phyloP scores from a whole-genome alignment of 495 filamentous ascomycete genomes.

The Penicillium longicatenatum region DNA sequence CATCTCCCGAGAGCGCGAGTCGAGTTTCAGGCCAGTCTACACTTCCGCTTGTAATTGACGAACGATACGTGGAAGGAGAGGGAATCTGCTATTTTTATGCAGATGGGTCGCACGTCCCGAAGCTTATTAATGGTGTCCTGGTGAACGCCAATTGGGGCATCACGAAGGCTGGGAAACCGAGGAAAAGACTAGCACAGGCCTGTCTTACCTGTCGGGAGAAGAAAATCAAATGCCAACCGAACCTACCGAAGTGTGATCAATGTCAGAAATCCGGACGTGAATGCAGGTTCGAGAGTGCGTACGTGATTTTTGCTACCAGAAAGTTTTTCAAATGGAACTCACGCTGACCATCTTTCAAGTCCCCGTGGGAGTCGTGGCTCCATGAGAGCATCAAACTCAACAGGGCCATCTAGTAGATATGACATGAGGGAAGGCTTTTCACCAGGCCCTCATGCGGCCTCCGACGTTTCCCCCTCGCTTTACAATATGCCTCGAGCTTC shows the following conservation, averaged over 20 bases:
- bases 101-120: constrained; percentile 80
- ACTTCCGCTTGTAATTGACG: constrained; percentile 51
- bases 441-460: constrained; percentile 18
- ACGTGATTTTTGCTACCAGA: constrained; percentile 44
- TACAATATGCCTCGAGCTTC: constrained; percentile 39
- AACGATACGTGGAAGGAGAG: constrained; percentile 66
- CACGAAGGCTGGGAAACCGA: constrained; percentile 88
- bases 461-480: constrained; percentile 37
- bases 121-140: constrained; percentile 78
- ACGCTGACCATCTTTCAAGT: constrained; percentile 25
- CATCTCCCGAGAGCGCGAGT: constrained; percentile 24
- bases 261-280: constrained; percentile 85
- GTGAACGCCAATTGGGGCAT: constrained; percentile 93
- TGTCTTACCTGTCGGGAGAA: constrained; percentile 92
- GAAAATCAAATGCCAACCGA: constrained; percentile 95
- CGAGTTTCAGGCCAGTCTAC: constrained; percentile 22
- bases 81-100: constrained; percentile 87
- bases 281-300: constrained; percentile 88
- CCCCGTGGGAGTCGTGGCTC: constrained; percentile 43
- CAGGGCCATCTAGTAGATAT: constrained; percentile 22
- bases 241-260: constrained; percentile 80
- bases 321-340: neutral
- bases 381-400: constrained; percentile 27
- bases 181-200: constrained; percentile 85
- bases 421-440: constrained; percentile 28